phyloP scores from a whole-genome alignment of 352 stramenopile species.

The Phytophthora quininea region DNA sequence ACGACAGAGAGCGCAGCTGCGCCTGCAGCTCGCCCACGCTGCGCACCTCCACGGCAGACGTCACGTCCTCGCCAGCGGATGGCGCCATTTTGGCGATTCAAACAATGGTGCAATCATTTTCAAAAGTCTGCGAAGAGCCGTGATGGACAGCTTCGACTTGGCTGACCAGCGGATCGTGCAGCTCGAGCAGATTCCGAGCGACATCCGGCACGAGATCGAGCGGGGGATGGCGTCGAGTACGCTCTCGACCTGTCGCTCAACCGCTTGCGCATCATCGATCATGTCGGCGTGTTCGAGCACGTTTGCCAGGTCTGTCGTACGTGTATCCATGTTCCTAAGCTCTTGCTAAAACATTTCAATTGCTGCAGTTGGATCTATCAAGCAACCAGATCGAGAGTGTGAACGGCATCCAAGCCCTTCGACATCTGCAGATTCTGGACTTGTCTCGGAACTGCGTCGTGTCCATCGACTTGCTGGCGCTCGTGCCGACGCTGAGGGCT shows the following conservation, averaged over 20 bases:
- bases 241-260: constrained; percentile 61
- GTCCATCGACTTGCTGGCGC: constrained; percentile 44
- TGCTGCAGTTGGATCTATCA: constrained; percentile 60
- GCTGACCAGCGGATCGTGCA: constrained; percentile 53
- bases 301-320: constrained; percentile 44
- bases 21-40: constrained; percentile 62
- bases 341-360: neutral
- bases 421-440: constrained; percentile 50
- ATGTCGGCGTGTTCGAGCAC: constrained; percentile 50
- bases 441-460: constrained; percentile 57
- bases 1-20: constrained; percentile 61
- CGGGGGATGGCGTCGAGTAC: constrained; percentile 36
- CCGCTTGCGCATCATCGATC: constrained; percentile 42
- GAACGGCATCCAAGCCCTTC: constrained; percentile 57
- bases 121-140: neutral
- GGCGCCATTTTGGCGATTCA: constrained; percentile 39
- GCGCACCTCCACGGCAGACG: constrained; percentile 47
- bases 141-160: constrained; percentile 53
- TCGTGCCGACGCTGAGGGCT: constrained; percentile 50
- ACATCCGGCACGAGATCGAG: constrained; percentile 51
- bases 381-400: constrained; percentile 59
- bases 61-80: constrained; percentile 43
- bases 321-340: neutral
- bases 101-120: neutral
- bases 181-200: constrained; percentile 53